These are phyloP conservation scores for Candida sakaeoensis DNA, from an alignment of 805 yeast species.

Conservation along the genomic window DNA sequence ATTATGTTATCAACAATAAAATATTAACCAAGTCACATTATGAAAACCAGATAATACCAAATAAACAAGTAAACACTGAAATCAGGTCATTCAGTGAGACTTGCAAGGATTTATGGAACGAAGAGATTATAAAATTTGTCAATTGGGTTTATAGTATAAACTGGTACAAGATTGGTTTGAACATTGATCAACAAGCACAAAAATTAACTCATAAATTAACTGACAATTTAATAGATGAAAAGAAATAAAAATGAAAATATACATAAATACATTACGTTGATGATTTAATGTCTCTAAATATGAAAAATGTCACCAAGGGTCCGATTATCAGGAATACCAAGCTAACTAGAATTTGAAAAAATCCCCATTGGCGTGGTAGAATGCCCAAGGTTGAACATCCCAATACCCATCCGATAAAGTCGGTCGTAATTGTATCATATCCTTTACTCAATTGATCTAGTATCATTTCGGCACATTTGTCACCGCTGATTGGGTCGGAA, in stretches of 20 bases:
- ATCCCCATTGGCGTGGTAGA: conserved; percentile 59
- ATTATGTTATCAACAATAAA: conserved; percentile 49
- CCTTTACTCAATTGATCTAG: conserved; percentile 58
- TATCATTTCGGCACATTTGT: conserved; percentile 60
- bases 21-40: conserved; percentile 48
- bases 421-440: conserved; percentile 73
- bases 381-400: conserved; percentile 65
- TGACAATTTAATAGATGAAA: conserved; percentile 8
- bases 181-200: conserved; percentile 29
- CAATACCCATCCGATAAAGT: conserved; percentile 78
- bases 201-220: conserved; percentile 25
- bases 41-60: conserved; percentile 41
- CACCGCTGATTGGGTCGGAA: conserved; percentile 64
- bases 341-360: conserved; percentile 39
- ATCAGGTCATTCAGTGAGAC: conserved; percentile 52
- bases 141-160: conserved; percentile 59
- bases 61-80: conserved; percentile 20
- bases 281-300: conserved; percentile 46
- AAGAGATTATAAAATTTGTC: conserved; percentile 60
- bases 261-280: neutral
- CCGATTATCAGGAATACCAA: conserved; percentile 39
- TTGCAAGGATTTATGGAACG: conserved; percentile 75
- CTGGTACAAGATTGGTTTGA: conserved; percentile 41
- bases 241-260: conserved; percentile 9
- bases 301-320: conserved; percentile 52